These are phyloP conservation scores for Emergomyces pasteurianus DNA, from an alignment of 2,329 filamentous ascomycete genomes.

Conservation along the genomic window DNA sequence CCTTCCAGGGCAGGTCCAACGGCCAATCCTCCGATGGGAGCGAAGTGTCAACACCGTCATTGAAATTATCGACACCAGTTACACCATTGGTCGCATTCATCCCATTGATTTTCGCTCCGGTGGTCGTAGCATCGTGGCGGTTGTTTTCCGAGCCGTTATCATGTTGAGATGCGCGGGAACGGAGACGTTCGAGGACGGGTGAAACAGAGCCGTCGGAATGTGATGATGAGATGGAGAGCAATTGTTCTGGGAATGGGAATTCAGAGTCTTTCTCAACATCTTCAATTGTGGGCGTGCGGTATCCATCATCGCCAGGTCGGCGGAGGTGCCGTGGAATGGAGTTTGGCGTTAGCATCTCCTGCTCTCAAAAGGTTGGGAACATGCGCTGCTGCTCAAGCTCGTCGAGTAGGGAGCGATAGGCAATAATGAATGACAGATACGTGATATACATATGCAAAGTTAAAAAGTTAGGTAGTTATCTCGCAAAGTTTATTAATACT, in stretches of 20 bases:
- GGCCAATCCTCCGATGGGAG: conserved; percentile 11
- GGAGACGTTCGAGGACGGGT: background rate
- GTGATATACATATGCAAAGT: background rate
- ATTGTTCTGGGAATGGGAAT: conserved; percentile 7
- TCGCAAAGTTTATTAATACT: background rate
- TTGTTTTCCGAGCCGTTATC: background rate
- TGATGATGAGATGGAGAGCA: background rate
- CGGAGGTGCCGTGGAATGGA: conserved; percentile 22
- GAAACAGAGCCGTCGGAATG: background rate
- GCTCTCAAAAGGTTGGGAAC: background rate
- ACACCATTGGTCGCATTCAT: background rate
- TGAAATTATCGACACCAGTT: background rate
- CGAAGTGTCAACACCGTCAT: conserved; percentile 9
- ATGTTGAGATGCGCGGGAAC: background rate
- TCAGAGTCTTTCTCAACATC: conserved; percentile 22
- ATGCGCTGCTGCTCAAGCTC: background rate
- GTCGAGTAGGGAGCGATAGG: background rate
- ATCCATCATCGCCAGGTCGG: conserved; percentile 32
- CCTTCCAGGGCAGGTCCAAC: conserved; percentile 34
- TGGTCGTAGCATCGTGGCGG: background rate
- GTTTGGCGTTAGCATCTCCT: background rate
- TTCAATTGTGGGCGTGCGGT: conserved; percentile 34
- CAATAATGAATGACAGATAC: background rate
- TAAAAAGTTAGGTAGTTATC: background rate
- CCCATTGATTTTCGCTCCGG: background rate